These are phyloP conservation scores for Recurvomyces mirabilis DNA, from an alignment of 495 filamentous ascomycete genomes.

Conservation along the genomic window DNA sequence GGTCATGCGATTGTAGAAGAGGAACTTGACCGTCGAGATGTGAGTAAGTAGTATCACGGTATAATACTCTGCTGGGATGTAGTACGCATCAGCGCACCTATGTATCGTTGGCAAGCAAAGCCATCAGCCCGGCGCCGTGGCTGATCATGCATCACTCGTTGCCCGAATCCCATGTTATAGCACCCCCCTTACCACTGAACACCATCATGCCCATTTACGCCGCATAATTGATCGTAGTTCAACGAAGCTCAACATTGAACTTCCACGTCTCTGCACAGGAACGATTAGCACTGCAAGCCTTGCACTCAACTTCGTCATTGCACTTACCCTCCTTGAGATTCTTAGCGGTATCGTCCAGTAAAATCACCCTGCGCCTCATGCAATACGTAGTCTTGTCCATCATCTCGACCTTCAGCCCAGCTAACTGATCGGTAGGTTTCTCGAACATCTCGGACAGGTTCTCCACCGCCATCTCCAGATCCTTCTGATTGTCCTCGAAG, in stretches of 20 bases:
- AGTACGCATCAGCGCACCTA: too few species aligned
- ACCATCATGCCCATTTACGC: too few species aligned
- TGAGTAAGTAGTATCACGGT: too few species aligned
- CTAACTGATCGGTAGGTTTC: slow-evolving; percentile 75
- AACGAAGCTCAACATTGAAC: slow-evolving; percentile 28
- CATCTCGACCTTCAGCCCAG: slow-evolving; percentile 85
- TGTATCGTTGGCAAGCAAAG: too few species aligned
- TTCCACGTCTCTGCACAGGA: slow-evolving; percentile 26
- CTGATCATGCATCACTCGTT: too few species aligned
- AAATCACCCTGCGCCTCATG: slow-evolving; percentile 77
- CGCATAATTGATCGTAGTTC: too few species aligned
- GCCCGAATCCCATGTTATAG: too few species aligned
- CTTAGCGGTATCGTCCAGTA: slow-evolving; percentile 82
- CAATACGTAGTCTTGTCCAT: slow-evolving; percentile 97
- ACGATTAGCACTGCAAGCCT: slow-evolving; percentile 2
- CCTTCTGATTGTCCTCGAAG: slow-evolving; percentile 98
- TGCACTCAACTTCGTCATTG: background rate
- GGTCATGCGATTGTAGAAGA: too few species aligned
- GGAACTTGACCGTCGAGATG: too few species aligned
- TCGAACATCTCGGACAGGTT: slow-evolving; percentile 95
- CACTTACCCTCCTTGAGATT: slow-evolving; percentile 75
- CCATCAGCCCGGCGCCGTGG: too few species aligned
- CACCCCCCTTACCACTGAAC: too few species aligned
- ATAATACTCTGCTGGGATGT: too few species aligned
- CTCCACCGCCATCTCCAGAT: slow-evolving; percentile 93